phyloP scores from a whole-genome alignment of 1,139 yeast genomes.

The Meyerozyma guilliermondii region DNA sequence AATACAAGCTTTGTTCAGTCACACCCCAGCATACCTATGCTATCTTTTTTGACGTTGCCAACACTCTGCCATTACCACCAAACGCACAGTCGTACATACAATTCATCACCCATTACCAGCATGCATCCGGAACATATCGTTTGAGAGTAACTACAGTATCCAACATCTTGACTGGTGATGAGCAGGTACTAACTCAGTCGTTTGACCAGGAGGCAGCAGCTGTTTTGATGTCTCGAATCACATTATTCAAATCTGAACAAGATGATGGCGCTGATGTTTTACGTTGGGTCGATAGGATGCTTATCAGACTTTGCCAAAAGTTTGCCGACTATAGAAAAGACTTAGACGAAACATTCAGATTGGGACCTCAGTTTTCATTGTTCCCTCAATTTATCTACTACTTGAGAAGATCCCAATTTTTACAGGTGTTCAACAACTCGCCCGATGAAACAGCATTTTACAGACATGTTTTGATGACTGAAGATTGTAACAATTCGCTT shows the following conservation, averaged over 20 bases:
- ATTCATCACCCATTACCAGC: conserved; percentile 75
- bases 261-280: conserved; percentile 51
- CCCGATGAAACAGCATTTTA: conserved; percentile 99
- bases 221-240: conserved; percentile 89
- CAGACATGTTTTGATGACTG: conserved; percentile 86
- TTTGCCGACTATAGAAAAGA: conserved; percentile 50
- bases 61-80: conserved; percentile 42
- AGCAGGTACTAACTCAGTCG: conserved; percentile 50
- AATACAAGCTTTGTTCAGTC: conserved; percentile 78
- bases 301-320: conserved; percentile 46
- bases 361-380: conserved; percentile 43
- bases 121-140: conserved; percentile 75
- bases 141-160: conserved; percentile 87
- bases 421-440: conserved; percentile 94
- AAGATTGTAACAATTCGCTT: conserved; percentile 88
- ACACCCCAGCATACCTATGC: conserved; percentile 87
- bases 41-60: conserved; percentile 79
- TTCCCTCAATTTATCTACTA: conserved; percentile 96
- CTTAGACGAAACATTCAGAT: conserved; percentile 41
- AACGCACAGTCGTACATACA: conserved; percentile 58
- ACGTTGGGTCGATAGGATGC: conserved; percentile 49
- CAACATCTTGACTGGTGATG: conserved; percentile 53
- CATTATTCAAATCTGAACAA: conserved; percentile 83
- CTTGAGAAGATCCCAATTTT: conserved; percentile 91
- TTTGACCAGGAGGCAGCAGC: conserved; percentile 99